Percentiles rank a stretch among this genome's conserved stretches.
phyloP scores from a whole-genome alignment of 345 rosid species.

The Citrus sp. region DNA sequence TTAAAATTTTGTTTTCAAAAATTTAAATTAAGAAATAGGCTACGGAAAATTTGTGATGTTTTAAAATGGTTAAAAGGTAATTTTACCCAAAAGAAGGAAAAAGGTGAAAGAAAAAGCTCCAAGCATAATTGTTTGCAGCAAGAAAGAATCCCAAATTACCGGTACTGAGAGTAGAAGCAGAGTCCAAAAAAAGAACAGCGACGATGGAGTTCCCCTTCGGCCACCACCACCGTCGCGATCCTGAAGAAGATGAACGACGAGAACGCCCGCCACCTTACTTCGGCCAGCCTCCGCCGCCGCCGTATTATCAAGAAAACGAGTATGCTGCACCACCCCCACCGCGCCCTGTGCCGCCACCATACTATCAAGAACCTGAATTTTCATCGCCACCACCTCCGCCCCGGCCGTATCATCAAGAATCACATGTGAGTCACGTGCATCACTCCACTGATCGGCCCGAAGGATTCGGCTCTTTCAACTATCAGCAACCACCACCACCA shows the following conservation, averaged over 20 bases:
- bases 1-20: too few species aligned
- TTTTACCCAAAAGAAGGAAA: too few species aligned
- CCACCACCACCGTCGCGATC: conserved; percentile 30
- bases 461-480: conserved; percentile 2
- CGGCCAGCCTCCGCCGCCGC: conserved; percentile 21
- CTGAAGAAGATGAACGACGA: conserved; percentile 26
- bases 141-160: too few species aligned
- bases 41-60: too few species aligned
- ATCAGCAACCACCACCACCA: conserved; percentile 27
- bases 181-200: neutral
- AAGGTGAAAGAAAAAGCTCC: too few species aligned
- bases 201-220: conserved; percentile 55
- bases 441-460: conserved; percentile 14
- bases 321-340: conserved; percentile 27
- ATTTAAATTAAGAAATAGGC: too few species aligned
- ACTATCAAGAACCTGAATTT: conserved; percentile 5
- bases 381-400: conserved; percentile 31
- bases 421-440: conserved; percentile 40
- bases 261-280: conserved; percentile 13
- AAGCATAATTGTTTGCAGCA: too few species aligned
- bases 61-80: too few species aligned
- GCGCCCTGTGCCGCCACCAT: conserved; percentile 8
- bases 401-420: conserved; percentile 16
- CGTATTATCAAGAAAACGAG: conserved; percentile 1
- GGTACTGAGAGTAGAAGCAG: neutral